Evolutionary conservation across 768 basidiomycete genomes (phyloP).

Genomic region (Auricularia heimuer): DNA sequence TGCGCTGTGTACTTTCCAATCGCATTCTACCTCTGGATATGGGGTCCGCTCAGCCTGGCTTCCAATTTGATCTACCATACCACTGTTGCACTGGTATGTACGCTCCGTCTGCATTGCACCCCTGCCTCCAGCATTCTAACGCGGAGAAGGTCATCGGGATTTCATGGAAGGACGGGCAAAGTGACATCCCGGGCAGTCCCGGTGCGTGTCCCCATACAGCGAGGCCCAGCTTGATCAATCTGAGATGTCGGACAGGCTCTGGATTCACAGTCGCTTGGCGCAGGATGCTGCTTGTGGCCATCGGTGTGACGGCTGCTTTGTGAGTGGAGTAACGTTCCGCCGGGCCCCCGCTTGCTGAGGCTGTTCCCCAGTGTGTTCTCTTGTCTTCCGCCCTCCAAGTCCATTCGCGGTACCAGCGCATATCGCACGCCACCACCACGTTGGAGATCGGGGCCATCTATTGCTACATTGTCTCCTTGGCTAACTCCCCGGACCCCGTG

Average conservation of each 20-base stretch:
- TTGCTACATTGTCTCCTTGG: conserved; percentile 67
- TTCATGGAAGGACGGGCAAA: conserved; percentile 55
- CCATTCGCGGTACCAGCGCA: conserved; percentile 66
- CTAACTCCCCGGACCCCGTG: conserved; percentile 37
- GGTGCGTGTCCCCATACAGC: conserved; percentile 14
- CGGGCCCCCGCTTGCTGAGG: conserved; percentile 11
- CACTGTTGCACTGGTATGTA: conserved; percentile 47
- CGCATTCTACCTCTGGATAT: conserved; percentile 18
- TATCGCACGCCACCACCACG: conserved; percentile 56
- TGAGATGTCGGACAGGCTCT: conserved; percentile 18
- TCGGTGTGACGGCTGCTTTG: conserved; percentile 73
- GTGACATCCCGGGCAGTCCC: conserved; percentile 36
- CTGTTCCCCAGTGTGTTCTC: conserved; percentile 44
- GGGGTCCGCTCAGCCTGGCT: conserved; percentile 8
- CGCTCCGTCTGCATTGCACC: background rate
- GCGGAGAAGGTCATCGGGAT: conserved; percentile 52
- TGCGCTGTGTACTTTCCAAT: conserved; percentile 38
- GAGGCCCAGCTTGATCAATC: no score
- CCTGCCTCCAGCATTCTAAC: background rate
- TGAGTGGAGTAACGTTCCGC: conserved; percentile 22
- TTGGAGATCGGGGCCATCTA: conserved; percentile 61
- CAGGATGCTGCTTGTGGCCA: conserved; percentile 38
- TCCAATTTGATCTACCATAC: conserved; percentile 41
- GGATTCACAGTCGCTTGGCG: conserved; percentile 71
- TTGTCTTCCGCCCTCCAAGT: conserved; percentile 63